Evolutionary conservation across 2,329 filamentous ascomycete genomes (phyloP), one percentile per base, ranked within the genome.

Genomic region (Teratosphaeriaceae sp.): DNA sequence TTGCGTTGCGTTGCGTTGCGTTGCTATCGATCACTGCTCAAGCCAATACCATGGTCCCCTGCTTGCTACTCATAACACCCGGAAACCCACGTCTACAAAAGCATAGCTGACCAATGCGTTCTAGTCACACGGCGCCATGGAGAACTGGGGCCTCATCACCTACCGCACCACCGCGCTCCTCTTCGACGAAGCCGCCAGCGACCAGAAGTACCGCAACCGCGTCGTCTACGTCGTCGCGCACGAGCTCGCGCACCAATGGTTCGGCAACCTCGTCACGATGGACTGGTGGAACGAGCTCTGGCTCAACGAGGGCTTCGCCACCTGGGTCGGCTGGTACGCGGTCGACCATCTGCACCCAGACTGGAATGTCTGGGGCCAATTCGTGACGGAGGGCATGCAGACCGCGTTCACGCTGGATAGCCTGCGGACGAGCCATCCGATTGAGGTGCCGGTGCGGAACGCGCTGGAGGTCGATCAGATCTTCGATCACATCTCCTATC

Each of bases 181-280:
- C n/a, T 98, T 92, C 60, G 90, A 98, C 58, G 88, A 94, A 64
- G 82, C 88, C 62, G 85, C 84, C 38, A 96, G 90, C 0, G 90
- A 96, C 62, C 81, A 86, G 31, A 81, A 82, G 51, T 96, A 90
- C 70, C 89, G 88, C 67, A 96, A 95, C 65, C 79, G 89, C 27
- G 85, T 98, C 50, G 92, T 92, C 23, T 97, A 98, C 59, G 89
- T 97, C 44, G 89, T 97, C 39, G 90, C 92, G n/a, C 92, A 98
- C 67, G 92, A 98, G 66, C 75, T 98, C 49, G 92, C 89, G 43
- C 88, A 95, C 61, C 88, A 94, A 69, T 95, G 89, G 89, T 95
- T 95, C 56, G 88, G 88, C 27, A 94, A 95, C 64, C 76, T 95
- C 9, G 88, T 94, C 33, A 95, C 89, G 5, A 95, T 95, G 88